phyloP scores from a whole-genome alignment of 2,329 filamentous ascomycete species.

The Blastomyces gilchristii region DNA sequence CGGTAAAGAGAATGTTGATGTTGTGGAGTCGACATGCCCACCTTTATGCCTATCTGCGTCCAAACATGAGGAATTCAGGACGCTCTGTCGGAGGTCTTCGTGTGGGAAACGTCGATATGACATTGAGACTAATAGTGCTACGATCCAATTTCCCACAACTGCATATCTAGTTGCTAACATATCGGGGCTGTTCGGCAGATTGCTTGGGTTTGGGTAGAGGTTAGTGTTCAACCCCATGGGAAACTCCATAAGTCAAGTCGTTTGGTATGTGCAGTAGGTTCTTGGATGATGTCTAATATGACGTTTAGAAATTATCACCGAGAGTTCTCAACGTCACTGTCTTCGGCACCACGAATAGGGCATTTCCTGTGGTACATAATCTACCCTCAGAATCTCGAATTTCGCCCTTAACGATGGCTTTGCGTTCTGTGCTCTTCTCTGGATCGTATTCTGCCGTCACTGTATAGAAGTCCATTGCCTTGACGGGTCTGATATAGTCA shows the following conservation, averaged over 20 bases:
- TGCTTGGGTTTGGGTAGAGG: neutral
- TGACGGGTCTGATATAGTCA: conserved; percentile 52
- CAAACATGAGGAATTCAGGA: too few relatives aligned
- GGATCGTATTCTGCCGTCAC: conserved; percentile 40
- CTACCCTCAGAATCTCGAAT: conserved; percentile 38
- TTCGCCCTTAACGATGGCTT: conserved; percentile 29
- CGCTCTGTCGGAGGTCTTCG: too few relatives aligned
- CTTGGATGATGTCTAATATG: neutral
- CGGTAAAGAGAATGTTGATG: too few relatives aligned
- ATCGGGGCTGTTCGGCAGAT: neutral
- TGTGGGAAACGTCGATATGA: too few relatives aligned
- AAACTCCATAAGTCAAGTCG: conserved; percentile 1
- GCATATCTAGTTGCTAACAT: too few relatives aligned
- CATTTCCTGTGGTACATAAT: conserved; percentile 49
- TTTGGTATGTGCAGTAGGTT: neutral
- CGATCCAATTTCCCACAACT: neutral
- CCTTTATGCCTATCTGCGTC: too few relatives aligned
- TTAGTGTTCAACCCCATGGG: neutral
- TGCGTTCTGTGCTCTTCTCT: conserved; percentile 30
- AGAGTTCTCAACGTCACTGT: conserved; percentile 34
- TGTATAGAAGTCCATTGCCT: conserved; percentile 54
- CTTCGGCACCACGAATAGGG: conserved; percentile 50
- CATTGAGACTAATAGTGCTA: neutral
- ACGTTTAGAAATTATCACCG: conserved; percentile 31
- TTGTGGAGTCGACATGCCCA: too few relatives aligned